These are phyloP conservation scores for Sphaerulina vaccinii DNA, from an alignment of 2,329 filamentous ascomycete species.

Conservation along the genomic window DNA sequence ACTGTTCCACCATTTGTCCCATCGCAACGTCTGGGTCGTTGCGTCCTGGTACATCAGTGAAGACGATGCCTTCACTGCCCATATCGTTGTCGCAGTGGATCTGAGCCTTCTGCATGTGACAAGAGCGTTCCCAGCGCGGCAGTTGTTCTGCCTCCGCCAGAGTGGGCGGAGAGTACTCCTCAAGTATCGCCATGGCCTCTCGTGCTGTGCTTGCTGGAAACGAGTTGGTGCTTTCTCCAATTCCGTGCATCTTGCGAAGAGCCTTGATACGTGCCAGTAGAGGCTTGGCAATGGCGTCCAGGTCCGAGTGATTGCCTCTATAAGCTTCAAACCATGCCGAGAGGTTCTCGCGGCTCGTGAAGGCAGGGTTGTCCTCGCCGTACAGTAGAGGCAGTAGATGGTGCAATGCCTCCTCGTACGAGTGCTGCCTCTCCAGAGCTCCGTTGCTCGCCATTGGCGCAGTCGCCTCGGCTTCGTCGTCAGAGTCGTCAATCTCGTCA, in stretches of 20 bases:
- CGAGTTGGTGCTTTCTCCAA: conserved; percentile 1
- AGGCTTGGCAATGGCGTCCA: background rate
- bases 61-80: conserved; percentile 19
- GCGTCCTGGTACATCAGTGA: conserved; percentile 27
- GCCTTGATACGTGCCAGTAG: background rate
- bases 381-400: conserved; percentile 1
- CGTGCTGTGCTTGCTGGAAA: background rate
- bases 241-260: background rate
- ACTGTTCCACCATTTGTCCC: background rate
- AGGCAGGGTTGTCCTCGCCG: background rate
- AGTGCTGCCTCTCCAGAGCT: background rate
- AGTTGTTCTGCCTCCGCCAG: conserved; percentile 9
- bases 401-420: background rate
- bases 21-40: background rate
- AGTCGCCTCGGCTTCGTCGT: background rate
- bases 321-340: background rate
- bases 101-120: conserved; percentile 1
- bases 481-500: conserved; percentile 3
- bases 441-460: background rate
- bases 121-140: conserved; percentile 17
- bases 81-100: conserved; percentile 17
- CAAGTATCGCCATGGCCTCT: background rate
- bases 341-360: background rate
- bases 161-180: background rate
- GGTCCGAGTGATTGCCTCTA: background rate